Evolutionary conservation across 2,329 filamentous ascomycete species (phyloP), one percentile per base, ranked within the genome.

Genomic region (Cordyceps farinosa): DNA sequence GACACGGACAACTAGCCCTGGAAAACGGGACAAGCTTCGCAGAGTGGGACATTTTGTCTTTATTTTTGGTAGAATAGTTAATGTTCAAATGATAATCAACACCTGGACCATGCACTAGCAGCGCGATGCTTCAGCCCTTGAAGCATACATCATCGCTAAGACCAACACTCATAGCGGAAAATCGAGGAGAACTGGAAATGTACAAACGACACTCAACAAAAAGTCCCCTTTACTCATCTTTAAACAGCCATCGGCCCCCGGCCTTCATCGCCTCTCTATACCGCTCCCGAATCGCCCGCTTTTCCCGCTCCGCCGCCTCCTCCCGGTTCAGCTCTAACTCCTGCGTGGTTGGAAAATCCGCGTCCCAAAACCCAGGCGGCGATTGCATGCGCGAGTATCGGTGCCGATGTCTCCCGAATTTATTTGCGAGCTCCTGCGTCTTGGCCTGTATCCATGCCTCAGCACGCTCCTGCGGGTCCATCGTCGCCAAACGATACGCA

Each of bases 331-430:
- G 78, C 68, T 85, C 79, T 34, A 88, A 76, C 75, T 97, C 91
- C 73, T 98, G 95, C 1, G 95, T 97, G 32, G 80, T 87, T 1
- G 94, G 93, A 73, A 99, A 96, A 68, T 96, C 94, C 1, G 89
- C 84, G 61, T 91, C 83, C 95, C 95, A 99, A 73, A 91, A 98
- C 0, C 92, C 93, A 1, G 92, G 91, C 13, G 95, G 93, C 10
- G 90, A 91, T 51, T 79, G 81, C 66, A 85, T 82, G 57, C 92
- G 84, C 65, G 88, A 84, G 74, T 89, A 92, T 34, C 87, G 82
- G 68, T 94, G 85, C 62, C 90, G 84, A 75, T 97, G 93, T 72
- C 83, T 91, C 6, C 92, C 92, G 73, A 86, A 87, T 65, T 85
- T 83, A 70, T 93, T 88, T 1, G 93, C 90, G 66, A 96, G 78